Evolutionary conservation across 176 grass and related monocot species (phyloP), one percentile per base, ranked within the genome.

Genomic region (Phoenix roebelenii): DNA sequence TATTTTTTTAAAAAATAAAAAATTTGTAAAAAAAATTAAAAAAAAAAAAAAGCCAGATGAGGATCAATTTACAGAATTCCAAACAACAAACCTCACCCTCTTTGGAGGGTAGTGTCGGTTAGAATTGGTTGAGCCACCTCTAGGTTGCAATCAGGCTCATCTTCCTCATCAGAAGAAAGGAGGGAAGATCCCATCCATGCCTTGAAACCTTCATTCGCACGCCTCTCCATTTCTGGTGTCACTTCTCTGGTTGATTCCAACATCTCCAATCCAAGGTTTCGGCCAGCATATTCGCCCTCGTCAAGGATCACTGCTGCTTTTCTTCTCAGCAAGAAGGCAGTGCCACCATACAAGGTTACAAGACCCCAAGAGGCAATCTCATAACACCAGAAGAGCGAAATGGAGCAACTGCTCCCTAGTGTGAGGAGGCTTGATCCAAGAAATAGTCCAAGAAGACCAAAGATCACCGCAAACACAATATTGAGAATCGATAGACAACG

Each of bases 301-400:
- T 90, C 91, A 58, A 95, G 85, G 48, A 90, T 68, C 55, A 76
- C 54, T 52, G 76, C 79, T 30, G 78, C 87, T 75, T 89, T 98
- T 57, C 93, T 83, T 81, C 80, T 92, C 73, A 98, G 76, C 48
- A 76, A 92, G 62, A 61, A 80, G 49, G 93, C 72, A 4, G 93
- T 98, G 52, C 87, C 81, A 54, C 83, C 81, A 70, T 91, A 91
- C 50, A 98, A 62, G 51, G 91, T 77, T 25, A 80, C 87, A 54
- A 98, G 72, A 65, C 93, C 88, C 81, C 87, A 98, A 17, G 93
- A 80, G n/a, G 76, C 71, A 78, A 85, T 98, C 78, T 98, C 87
- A 52, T 88, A 98, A 66, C 87, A 98, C 87, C 87, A 91, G 67
- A 98, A 98, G 61, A 98, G 88, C 63, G 93, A 80, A 67, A 98